These are phyloP conservation scores for Eucalyptus polybractea DNA, from an alignment of 345 rosid genomes.

Conservation along the genomic window DNA sequence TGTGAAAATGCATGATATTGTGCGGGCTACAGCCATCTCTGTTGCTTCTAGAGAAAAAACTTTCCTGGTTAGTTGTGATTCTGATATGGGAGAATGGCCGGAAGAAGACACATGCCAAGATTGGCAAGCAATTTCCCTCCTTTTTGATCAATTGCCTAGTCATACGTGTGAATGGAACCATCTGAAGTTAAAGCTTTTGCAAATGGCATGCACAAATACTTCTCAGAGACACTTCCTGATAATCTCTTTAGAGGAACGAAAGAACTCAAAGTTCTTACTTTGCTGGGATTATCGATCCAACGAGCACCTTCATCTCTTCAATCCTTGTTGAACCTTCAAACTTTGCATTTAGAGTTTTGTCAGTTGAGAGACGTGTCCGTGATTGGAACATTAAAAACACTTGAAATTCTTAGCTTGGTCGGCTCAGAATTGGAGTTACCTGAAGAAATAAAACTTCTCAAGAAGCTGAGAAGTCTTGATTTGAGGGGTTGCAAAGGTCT, in stretches of 20 bases:
- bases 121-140: background rate
- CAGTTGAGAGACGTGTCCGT: background rate
- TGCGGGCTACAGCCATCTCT: background rate
- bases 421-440: background rate
- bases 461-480: background rate
- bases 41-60: background rate
- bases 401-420: accelerated
- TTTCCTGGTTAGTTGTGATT: background rate
- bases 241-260: background rate
- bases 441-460: background rate
- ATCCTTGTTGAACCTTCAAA: background rate
- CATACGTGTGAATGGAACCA: accelerated
- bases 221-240: background rate
- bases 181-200: background rate
- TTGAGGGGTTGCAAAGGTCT: background rate
- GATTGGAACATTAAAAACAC: background rate
- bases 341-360: background rate
- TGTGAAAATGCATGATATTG: background rate
- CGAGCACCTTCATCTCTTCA: background rate
- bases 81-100: background rate
- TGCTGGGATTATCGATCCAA: background rate
- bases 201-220: background rate
- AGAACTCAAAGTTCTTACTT: background rate
- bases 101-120: background rate
- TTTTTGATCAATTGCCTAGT: background rate